Evolutionary conservation across 306 rosid genomes (phyloP).

Genomic region (Castanea crenata): DNA sequence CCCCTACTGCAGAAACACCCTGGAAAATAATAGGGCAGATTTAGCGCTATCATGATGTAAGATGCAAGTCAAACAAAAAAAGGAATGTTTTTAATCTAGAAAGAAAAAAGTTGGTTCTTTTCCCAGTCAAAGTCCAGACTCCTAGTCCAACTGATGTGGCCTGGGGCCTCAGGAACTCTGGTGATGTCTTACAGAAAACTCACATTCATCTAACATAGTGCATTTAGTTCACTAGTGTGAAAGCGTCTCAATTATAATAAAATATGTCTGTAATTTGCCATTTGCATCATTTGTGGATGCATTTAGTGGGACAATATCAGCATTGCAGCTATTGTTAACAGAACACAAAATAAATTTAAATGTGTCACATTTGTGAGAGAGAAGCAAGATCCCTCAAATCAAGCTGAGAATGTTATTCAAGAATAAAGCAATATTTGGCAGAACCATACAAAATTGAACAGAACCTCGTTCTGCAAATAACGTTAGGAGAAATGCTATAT

Average conservation of each 20-base stretch:
- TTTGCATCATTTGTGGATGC: background rate
- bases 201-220: background rate
- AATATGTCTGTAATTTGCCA: background rate
- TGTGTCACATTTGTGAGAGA: background rate
- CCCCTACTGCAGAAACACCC: slow-evolving; percentile 92
- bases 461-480: background rate
- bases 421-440: background rate
- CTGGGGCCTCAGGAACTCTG: background rate
- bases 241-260: background rate
- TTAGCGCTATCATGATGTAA: background rate
- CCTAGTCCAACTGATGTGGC: background rate
- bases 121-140: background rate
- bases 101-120: background rate
- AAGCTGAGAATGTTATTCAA: background rate
- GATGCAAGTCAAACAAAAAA: background rate
- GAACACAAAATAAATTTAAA: background rate
- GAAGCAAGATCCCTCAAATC: background rate
- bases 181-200: background rate
- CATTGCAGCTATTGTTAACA: background rate
- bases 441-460: background rate
- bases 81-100: background rate
- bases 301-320: background rate
- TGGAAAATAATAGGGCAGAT: slow-evolving; percentile 23
- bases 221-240: background rate
- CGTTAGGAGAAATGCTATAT: background rate